These are phyloP conservation scores for Lentinula aciculospora DNA, from an alignment of 768 basidiomycete species.

Conservation along the genomic window DNA sequence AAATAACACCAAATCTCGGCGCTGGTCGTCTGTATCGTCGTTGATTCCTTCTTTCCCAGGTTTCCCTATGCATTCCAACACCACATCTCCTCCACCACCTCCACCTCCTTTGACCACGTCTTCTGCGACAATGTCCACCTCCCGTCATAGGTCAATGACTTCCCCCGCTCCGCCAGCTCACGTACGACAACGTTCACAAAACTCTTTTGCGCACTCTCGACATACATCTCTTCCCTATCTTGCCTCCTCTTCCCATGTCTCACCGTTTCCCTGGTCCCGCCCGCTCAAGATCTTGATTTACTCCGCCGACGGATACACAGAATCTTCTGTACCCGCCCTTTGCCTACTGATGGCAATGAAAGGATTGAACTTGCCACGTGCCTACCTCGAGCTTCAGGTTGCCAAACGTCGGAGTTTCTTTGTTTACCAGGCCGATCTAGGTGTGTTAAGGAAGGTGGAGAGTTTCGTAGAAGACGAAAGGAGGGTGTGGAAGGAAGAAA, in stretches of 20 bases:
- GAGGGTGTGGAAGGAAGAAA: conserved; percentile 33
- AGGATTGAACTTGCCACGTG: conserved; percentile 70
- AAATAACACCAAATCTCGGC: conserved; percentile 15
- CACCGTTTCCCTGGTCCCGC: conserved; percentile 18
- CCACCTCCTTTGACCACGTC: neutral
- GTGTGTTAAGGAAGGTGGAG: conserved; percentile 69
- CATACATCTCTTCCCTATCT: conserved; percentile 19
- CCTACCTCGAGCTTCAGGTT: conserved; percentile 88
- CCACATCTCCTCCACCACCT: conserved; percentile 10
- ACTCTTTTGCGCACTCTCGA: conserved; percentile 22
- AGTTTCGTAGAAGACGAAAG: conserved; percentile 35
- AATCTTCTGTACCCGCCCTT: conserved; percentile 84
- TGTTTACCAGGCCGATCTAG: conserved; percentile 80
- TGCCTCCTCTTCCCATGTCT: conserved; percentile 32
- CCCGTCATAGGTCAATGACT: conserved; percentile 12
- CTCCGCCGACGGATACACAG: conserved; percentile 88
- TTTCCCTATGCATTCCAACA: conserved; percentile 20
- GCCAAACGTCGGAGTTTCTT: conserved; percentile 81
- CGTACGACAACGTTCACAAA: neutral
- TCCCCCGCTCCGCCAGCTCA: conserved; percentile 11
- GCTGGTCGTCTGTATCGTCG: conserved; percentile 40
- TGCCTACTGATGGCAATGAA: conserved; percentile 80
- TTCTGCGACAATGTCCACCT: neutral
- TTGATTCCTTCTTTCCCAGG: conserved; percentile 33
- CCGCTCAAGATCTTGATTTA: conserved; percentile 77